phyloP scores from a whole-genome alignment of 257 asterid species.

The Solanum arcanum region DNA sequence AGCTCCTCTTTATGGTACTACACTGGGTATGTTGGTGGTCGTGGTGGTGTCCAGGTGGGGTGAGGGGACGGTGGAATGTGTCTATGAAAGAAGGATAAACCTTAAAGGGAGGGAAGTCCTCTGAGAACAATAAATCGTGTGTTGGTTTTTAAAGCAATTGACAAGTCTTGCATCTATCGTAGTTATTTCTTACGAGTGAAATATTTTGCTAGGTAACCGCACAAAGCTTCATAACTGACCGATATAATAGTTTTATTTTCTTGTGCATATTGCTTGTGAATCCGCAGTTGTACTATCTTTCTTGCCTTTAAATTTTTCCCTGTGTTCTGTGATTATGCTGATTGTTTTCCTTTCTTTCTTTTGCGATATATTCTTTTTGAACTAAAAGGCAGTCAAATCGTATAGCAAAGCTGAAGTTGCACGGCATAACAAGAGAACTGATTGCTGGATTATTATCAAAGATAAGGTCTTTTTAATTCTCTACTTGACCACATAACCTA shows the following conservation, averaged over 20 bases:
- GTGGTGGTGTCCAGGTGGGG: too few species aligned
- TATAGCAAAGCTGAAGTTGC: constrained; percentile 67
- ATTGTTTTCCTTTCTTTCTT: neutral
- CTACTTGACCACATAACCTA: neutral
- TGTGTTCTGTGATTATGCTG: neutral
- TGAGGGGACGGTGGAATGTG: neutral
- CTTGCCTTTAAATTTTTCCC: neutral
- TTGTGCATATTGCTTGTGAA: neutral
- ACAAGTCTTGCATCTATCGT: neutral
- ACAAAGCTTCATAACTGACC: neutral
- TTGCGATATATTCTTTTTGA: neutral
- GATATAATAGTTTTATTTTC: neutral
- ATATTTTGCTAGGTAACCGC: neutral
- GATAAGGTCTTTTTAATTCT: constrained; percentile 44
- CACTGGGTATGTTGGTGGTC: too few species aligned
- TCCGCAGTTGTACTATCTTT: neutral
- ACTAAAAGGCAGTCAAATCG: constrained; percentile 32
- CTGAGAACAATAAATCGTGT: neutral
- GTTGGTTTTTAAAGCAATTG: neutral
- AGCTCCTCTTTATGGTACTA: too few species aligned
- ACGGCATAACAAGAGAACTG: constrained; percentile 69
- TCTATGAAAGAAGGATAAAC: neutral
- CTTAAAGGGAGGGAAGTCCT: neutral
- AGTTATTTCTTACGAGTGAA: too few species aligned
- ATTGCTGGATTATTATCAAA: constrained; percentile 96